These are phyloP conservation scores for Xenosphaeropsis pyriputrescens DNA, from an alignment of 2,329 filamentous ascomycete species.

Conservation along the genomic window DNA sequence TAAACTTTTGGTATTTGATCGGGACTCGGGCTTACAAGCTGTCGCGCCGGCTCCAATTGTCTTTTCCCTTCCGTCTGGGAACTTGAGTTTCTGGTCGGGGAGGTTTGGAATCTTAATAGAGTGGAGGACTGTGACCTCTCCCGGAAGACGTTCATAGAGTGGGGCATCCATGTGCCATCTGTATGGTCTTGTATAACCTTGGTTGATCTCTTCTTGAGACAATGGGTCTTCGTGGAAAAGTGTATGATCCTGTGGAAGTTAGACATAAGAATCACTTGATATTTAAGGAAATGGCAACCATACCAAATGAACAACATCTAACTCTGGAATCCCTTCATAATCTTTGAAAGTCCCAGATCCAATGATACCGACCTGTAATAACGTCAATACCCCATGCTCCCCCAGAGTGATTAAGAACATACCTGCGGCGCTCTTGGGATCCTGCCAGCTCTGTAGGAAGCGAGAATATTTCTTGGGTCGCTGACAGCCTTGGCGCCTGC, in stretches of 20 bases:
- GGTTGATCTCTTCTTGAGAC: conserved; percentile 4
- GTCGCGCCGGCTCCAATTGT: conserved; percentile 12
- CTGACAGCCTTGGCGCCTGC: conserved; percentile 1
- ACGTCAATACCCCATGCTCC: too few species aligned
- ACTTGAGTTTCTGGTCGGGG: conserved; percentile 12
- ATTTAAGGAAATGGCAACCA: neutral
- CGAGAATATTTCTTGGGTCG: conserved; percentile 5
- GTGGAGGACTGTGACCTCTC: conserved; percentile 14
- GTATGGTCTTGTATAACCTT: conserved; percentile 14
- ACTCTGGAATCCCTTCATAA: conserved; percentile 3
- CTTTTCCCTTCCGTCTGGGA: conserved; percentile 7
- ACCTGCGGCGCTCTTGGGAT: neutral
- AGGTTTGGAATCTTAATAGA: conserved; percentile 9
- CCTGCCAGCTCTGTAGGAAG: conserved; percentile 2
- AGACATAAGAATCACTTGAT: neutral
- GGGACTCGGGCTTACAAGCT: conserved; percentile 6
- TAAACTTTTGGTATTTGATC: neutral
- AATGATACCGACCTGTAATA: conserved; percentile 1
- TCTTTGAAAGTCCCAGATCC: conserved; percentile 4
- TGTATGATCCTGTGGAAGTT: conserved; percentile 1
- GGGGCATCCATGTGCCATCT: conserved; percentile 18
- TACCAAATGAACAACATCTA: conserved; percentile 1
- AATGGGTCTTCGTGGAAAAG: conserved; percentile 4
- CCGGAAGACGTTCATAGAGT: conserved; percentile 14
- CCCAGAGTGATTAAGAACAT: too few species aligned